Conservation (phyloP, 257 asterid genomes). For the Lycium barbarum region DNA sequence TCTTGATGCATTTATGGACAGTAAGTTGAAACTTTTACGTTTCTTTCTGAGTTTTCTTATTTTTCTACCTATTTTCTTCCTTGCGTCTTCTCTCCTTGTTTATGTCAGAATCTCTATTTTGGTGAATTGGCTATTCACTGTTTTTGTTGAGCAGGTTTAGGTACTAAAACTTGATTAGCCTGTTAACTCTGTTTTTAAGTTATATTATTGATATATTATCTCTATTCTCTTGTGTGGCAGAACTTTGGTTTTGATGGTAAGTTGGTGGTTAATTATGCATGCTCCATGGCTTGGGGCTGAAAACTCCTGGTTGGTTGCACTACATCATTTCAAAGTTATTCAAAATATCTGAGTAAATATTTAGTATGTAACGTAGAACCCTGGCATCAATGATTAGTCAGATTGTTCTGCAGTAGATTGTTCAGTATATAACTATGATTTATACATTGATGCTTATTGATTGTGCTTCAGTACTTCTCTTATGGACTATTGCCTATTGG, state of each 20-base stretch:
- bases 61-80: not conserved
- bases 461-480: not conserved
- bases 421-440: conserved; percentile 2
- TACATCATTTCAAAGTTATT: not conserved
- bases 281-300: conserved; percentile 99
- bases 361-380: not conserved
- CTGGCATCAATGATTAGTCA: not conserved
- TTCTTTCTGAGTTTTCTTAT: not conserved
- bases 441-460: not conserved
- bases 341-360: not conserved
- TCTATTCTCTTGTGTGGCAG: conserved; percentile 49
- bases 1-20: not conserved
- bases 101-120: not conserved
- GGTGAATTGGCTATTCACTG: not conserved
- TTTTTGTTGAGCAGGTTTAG: not conserved
- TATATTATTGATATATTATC: not conserved
- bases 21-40: not conserved
- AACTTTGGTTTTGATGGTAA: conserved; percentile 93
- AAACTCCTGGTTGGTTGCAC: not conserved
- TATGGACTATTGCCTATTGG: not conserved
- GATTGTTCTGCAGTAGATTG: not conserved
- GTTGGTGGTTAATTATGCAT: conserved; percentile 90
- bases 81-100: not conserved
- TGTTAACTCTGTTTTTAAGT: not conserved
- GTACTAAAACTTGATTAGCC: conserved; percentile 5